phyloP scores from a whole-genome alignment of 1,284 basidiomycete species.

The Pascua guehoae region DNA sequence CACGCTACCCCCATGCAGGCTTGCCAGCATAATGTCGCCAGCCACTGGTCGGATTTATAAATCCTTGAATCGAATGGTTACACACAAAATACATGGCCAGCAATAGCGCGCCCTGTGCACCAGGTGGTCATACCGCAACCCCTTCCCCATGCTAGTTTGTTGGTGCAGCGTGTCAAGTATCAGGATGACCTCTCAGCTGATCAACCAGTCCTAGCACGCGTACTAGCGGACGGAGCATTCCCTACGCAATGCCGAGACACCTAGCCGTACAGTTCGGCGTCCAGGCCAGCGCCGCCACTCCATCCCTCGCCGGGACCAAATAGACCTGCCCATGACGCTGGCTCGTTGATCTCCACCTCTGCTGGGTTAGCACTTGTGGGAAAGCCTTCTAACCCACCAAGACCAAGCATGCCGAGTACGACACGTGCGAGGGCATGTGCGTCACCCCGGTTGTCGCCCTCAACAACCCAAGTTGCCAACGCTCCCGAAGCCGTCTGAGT shows the following conservation, averaged over 20 bases:
- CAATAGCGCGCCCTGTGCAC: too few species aligned
- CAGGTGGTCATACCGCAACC: not conserved
- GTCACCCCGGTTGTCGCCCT: conserved; percentile 73
- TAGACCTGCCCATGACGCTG: conserved; percentile 41
- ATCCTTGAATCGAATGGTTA: too few species aligned
- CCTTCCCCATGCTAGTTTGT: not conserved
- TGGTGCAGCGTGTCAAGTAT: not conserved
- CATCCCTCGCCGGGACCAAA: conserved; percentile 43
- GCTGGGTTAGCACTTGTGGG: not conserved
- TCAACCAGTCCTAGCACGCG: too few species aligned
- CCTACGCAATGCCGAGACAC: too few species aligned
- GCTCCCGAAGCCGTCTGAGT: conserved; percentile 28
- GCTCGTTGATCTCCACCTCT: conserved; percentile 30
- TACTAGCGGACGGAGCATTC: too few species aligned
- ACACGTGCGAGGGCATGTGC: conserved; percentile 59
- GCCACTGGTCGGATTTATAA: too few species aligned
- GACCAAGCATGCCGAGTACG: conserved; percentile 10
- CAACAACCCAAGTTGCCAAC: conserved; percentile 59
- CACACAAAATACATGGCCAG: too few species aligned
- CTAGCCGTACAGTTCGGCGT: conserved; percentile 47
- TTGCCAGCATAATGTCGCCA: too few species aligned
- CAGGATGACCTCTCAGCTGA: too few species aligned
- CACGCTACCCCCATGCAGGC: too few species aligned
- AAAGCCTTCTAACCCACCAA: not conserved
- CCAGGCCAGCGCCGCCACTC: conserved; percentile 39